Base-by-base conservation (phyloP, 441 rosid species). In the Erodium texanum region DNA sequence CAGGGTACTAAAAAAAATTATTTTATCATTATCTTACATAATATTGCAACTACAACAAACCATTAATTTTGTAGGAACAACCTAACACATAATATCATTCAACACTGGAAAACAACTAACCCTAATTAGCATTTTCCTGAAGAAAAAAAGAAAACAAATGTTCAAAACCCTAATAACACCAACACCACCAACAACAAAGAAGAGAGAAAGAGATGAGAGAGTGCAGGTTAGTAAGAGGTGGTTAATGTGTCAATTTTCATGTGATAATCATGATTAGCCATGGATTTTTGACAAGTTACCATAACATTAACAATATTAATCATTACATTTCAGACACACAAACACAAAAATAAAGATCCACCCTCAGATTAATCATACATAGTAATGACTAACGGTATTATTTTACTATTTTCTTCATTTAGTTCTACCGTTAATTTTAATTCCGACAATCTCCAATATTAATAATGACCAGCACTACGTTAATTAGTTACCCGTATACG, bases 211-310 rank as follows among this genome's bases (percentile, higher is more conserved):
- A 43, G 15, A 43, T 5, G 54, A 11, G 54, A 45, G 54, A 45
- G 54, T 45, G 54, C 54, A 45, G 54, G 54, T 45, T 45, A 45
- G 54, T 45, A 45, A 45, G 54, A 45, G n/a, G 54, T 45, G 54
- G 54, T 45, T 45, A 12, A 15, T 45, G 54, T 45, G 54, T 45
- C 54, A 12, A 45, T 45, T 45, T 12, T 45, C 3, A 45, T 45
- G 54, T 9, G 16, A 45, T 12, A 45, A 45, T 15, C 54, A 45
- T 45, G 54, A 12, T 45, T 45, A 45, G 54, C 54, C 54, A 12
- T 14, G 54, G 29, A 27, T 27, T 27, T 27, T 27, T 27, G 29
- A 45, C 54, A 45, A 45, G 3, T 45, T 45, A 45, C 54, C 54
- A 45, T 45, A 45, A 45, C 54, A 45, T 45, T 0, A 12, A 15